Evolutionary conservation across 768 basidiomycete species (phyloP).

Genomic region (Clathrus columnatus): DNA sequence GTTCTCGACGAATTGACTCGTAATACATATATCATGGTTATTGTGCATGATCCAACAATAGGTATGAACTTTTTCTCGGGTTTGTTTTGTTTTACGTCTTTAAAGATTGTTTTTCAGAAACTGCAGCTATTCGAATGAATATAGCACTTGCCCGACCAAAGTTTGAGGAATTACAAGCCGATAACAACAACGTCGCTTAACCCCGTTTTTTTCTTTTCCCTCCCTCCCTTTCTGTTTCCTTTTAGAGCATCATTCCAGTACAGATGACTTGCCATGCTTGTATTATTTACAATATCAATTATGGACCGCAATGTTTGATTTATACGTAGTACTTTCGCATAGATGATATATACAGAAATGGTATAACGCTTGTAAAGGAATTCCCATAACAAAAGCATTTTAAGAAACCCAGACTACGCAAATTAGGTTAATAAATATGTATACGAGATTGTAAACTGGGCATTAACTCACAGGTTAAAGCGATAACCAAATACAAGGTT

Average conservation of each 20-base stretch:
- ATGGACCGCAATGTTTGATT: neutral
- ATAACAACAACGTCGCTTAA: slow-evolving; percentile 24
- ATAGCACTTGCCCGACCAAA: slow-evolving; percentile 78
- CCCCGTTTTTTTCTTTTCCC: neutral
- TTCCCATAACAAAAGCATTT: slow-evolving; percentile 1
- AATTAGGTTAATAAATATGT: slow-evolving; percentile 5
- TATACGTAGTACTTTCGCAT: neutral
- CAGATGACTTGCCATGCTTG: neutral
- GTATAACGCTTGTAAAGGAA: neutral
- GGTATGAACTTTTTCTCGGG: slow-evolving; percentile 41
- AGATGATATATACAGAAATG: neutral
- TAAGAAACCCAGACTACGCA: slow-evolving; percentile 38
- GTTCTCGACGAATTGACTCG: slow-evolving; percentile 87
- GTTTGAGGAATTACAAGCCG: slow-evolving; percentile 83
- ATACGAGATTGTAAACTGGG: neutral
- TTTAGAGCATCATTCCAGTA: neutral
- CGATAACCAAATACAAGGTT: slow-evolving; percentile 72
- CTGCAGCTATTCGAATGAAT: slow-evolving; percentile 80
- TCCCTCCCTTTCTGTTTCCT: neutral
- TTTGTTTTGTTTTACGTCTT: slow-evolving; percentile 3
- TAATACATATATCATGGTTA: slow-evolving; percentile 87
- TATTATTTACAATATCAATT: too few relatives aligned
- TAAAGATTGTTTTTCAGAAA: slow-evolving; percentile 43
- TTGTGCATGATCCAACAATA: slow-evolving; percentile 83
- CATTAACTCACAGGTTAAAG: slow-evolving; percentile 66